Evolutionary conservation across 2,329 filamentous ascomycete species (phyloP).

Genomic region (Colletotrichum shisoi): DNA sequence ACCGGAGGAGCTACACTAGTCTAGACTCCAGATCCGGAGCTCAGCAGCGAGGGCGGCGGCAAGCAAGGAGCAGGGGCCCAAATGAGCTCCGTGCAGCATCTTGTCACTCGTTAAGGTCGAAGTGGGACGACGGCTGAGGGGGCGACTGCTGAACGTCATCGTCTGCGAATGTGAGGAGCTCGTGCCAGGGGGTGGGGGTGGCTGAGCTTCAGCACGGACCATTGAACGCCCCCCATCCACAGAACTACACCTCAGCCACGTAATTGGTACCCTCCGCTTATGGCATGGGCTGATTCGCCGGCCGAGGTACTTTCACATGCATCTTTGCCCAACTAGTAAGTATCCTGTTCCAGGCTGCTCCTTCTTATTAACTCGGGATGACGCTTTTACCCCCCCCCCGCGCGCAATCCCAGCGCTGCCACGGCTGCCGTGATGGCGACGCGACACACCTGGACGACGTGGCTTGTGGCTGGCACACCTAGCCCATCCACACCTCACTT

Average conservation of each 20-base stretch:
- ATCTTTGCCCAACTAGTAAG: neutral
- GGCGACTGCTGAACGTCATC: conserved; percentile 36
- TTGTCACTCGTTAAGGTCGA: neutral
- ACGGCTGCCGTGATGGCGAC: conserved; percentile 5
- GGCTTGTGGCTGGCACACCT: conserved; percentile 26
- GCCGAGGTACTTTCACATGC: conserved; percentile 32
- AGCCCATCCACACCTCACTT: neutral
- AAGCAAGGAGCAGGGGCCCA: conserved; percentile 31
- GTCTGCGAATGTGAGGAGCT: conserved; percentile 28
- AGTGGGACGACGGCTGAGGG: neutral
- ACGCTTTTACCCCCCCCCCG: neutral
- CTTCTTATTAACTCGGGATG: conserved; percentile 1
- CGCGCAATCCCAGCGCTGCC: neutral
- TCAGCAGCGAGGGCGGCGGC: conserved; percentile 3
- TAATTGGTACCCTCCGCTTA: neutral
- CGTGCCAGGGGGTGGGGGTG: conserved; percentile 31
- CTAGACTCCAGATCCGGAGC: conserved; percentile 6
- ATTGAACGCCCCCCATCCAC: neutral
- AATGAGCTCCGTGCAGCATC: conserved; percentile 18
- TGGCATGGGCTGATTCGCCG: no score
- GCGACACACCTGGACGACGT: conserved; percentile 32
- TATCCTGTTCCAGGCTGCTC: neutral
- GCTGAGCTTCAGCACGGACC: conserved; percentile 7
- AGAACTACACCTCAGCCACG: conserved; percentile 15
- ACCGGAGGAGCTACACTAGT: neutral